phyloP scores from a whole-genome alignment of 2,329 filamentous ascomycete species.

The Paraphaeosphaeria sporulosa region DNA sequence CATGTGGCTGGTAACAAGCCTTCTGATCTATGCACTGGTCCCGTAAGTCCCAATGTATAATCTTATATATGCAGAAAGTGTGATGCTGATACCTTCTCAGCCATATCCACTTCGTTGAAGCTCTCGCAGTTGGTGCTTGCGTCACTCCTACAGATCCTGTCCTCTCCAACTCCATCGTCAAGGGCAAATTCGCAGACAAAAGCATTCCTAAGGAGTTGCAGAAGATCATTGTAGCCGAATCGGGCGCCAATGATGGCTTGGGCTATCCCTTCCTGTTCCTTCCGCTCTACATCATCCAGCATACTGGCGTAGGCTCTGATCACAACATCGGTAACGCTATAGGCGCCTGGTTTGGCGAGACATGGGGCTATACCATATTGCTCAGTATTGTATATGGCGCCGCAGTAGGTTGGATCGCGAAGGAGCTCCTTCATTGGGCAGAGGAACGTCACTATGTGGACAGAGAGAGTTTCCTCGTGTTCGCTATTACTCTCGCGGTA shows the following conservation, averaged over 20 bases:
- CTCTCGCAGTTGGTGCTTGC: slow-evolving; percentile 81
- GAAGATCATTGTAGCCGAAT: slow-evolving; percentile 72
- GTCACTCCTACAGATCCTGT: slow-evolving; percentile 94
- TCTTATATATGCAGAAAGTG: neutral
- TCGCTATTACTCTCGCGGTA: slow-evolving; percentile 80
- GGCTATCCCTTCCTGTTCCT: slow-evolving; percentile 91
- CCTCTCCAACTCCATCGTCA: slow-evolving; percentile 87
- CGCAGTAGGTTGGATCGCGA: slow-evolving; percentile 79
- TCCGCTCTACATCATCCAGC: slow-evolving; percentile 83
- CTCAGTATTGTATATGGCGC: slow-evolving; percentile 81
- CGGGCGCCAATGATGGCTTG: slow-evolving; percentile 86
- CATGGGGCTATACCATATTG: slow-evolving; percentile 82
- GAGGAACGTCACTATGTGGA: slow-evolving; percentile 84
- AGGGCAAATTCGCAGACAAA: slow-evolving; percentile 90
- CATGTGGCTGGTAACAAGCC: slow-evolving; percentile 87
- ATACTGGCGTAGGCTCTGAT: slow-evolving; percentile 61
- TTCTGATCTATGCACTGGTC: slow-evolving; percentile 79
- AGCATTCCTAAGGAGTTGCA: slow-evolving; percentile 85
- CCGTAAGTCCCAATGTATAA: slow-evolving; percentile 50
- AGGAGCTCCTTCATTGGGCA: slow-evolving; percentile 83
- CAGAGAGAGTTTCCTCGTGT: slow-evolving; percentile 85
- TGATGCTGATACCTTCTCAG: neutral
- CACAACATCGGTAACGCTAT: slow-evolving; percentile 71
- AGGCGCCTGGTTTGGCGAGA: slow-evolving; percentile 83
- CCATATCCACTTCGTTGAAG: slow-evolving; percentile 75